Evolutionary conservation across 2,329 filamentous ascomycete genomes (phyloP).

Genomic region (Diaporthe eres): DNA sequence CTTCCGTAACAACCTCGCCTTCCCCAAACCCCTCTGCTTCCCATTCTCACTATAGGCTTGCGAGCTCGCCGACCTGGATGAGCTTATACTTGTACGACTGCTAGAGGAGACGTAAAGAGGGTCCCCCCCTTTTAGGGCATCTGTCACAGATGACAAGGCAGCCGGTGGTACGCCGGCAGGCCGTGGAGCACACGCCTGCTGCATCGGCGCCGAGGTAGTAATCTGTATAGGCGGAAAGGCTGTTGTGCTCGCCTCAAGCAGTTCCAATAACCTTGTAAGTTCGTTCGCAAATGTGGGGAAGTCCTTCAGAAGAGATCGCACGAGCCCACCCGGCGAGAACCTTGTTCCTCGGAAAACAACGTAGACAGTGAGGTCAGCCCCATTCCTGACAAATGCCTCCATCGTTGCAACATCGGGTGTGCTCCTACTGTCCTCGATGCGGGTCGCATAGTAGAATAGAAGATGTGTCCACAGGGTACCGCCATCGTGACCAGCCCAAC

Average conservation of each 20-base stretch:
- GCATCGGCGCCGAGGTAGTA: background rate
- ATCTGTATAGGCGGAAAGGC: background rate
- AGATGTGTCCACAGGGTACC: background rate
- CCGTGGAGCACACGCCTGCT: background rate
- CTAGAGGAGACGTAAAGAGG: background rate
- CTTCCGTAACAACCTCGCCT: background rate
- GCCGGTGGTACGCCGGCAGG: background rate
- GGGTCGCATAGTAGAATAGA: background rate
- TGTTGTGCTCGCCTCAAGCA: background rate
- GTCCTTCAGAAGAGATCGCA: background rate
- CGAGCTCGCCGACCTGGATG: background rate
- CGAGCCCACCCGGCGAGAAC: background rate
- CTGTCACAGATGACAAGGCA: too few species aligned
- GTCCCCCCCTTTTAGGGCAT: too few species aligned
- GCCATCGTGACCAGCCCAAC: background rate
- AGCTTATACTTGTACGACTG: background rate
- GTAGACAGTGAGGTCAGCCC: background rate
- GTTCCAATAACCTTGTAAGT: background rate
- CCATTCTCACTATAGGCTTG: background rate
- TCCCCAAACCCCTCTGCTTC: background rate
- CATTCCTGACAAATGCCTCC: background rate
- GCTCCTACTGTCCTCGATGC: background rate
- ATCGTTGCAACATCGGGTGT: background rate
- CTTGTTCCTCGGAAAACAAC: background rate
- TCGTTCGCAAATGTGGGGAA: background rate